Base-by-base conservation (phyloP, 2,329 filamentous ascomycete genomes). In the Pyricularia pennisetigena region DNA sequence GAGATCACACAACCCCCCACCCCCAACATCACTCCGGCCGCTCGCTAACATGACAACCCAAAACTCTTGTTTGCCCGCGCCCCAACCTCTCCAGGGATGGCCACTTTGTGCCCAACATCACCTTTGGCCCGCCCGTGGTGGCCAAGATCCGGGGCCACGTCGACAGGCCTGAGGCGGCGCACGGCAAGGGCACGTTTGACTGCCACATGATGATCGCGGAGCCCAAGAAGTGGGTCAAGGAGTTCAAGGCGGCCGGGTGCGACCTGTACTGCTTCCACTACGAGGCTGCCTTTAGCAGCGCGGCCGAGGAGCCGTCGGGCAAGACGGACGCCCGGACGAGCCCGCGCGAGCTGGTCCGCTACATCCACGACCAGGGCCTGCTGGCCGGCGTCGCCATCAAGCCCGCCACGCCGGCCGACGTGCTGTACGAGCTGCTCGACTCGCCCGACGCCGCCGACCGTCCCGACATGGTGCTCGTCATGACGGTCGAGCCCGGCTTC, bases 171-270 rank as follows among this genome's bases (percentile, higher is more conserved):
- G 64, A 70, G 62, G 20, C 93, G 3, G 85, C 85, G 41, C 83
- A 90, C 72, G 93, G 91, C 67, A 91, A 89, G 74, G 95, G 95
- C 70, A 98, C 94, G 16, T 99, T 99, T 78, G 95, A 99, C 80
- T 99, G 95, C 85, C 95, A 99, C 81, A 98, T 99, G 95, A 99
- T 99, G 95, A 97, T 99, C 77, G 89, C 93, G 75, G 94, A 99
- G 94, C 95, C 95, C 73, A 96, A 98, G 84, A 94, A 93, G 85
- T 99, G 95, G 95, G 94, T 97, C 74, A 92, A 91, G 76, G 92
- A 97, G 71, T 98, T 99, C 83, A 88, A 95, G 78, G 89, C 91
- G 67, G 95, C 93, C 70, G 95, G 95, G 68, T 97, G 94, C 80
- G 93, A 99, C 79, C 85, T 99, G n/a, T 99, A 99, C 84, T 98